These are phyloP conservation scores for Larix sibirica DNA, from an alignment of 83 land plant genomes.

Conservation along the genomic window DNA sequence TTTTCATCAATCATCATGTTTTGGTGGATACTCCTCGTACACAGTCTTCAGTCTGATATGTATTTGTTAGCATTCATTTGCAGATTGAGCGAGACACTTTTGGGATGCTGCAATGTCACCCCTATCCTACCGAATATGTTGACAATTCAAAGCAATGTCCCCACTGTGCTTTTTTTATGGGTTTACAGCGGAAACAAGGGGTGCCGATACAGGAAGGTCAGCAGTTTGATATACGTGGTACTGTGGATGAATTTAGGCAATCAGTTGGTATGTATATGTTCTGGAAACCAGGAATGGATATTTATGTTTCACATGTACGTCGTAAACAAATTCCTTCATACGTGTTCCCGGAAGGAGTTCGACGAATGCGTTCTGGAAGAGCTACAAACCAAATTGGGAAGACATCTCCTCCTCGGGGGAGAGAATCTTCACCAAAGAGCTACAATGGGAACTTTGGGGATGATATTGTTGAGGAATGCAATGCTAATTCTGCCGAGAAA, in stretches of 20 bases:
- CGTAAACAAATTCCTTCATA: conserved; percentile 73
- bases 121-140: conserved; percentile 74
- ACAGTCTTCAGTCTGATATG: background rate
- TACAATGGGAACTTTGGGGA: conserved; percentile 8
- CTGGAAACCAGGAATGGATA: conserved; percentile 92
- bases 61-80: background rate
- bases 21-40: background rate
- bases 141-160: conserved; percentile 47
- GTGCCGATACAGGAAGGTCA: conserved; percentile 67
- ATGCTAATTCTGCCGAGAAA: conserved; percentile 16
- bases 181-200: conserved; percentile 82
- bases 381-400: background rate
- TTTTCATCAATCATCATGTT: background rate
- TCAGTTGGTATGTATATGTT: conserved; percentile 55
- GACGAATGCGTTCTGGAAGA: conserved; percentile 16
- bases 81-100: conserved; percentile 84
- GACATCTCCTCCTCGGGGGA: background rate
- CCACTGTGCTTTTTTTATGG: conserved; percentile 86
- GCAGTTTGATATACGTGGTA: conserved; percentile 80
- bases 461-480: conserved; percentile 4
- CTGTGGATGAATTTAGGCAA: conserved; percentile 84
- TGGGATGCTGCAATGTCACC: conserved; percentile 94
- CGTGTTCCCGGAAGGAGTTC: conserved; percentile 80
- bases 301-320: conserved; percentile 85
- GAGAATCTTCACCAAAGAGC: conserved; percentile 13